phyloP scores from a whole-genome alignment of 805 yeast species.

The Wickerhamomyces strasburgensis region DNA sequence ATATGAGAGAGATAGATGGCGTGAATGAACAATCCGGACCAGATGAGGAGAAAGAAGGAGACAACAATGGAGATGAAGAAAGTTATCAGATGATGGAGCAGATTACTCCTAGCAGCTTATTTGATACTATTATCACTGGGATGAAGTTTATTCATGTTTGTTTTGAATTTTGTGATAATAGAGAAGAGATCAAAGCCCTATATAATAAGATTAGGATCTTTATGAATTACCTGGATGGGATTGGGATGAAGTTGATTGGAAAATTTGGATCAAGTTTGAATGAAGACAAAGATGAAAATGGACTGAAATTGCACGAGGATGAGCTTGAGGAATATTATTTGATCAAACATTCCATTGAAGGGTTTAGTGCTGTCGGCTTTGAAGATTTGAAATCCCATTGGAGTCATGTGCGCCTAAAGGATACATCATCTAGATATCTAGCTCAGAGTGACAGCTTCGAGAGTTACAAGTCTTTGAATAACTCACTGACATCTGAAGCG shows the following conservation, averaged over 20 bases:
- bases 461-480: constrained; percentile 2
- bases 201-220: constrained; percentile 1
- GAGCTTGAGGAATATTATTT: constrained; percentile 16
- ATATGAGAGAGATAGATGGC: constrained; percentile 13
- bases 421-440: constrained; percentile 6
- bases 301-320: constrained; percentile 5
- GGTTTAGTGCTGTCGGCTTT: constrained; percentile 6
- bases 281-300: constrained; percentile 1
- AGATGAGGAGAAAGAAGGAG: constrained; percentile 11
- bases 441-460: constrained; percentile 19
- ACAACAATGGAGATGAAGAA: constrained; percentile 11
- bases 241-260: neutral
- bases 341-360: constrained; percentile 10
- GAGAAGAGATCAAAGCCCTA: constrained; percentile 13
- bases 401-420: constrained; percentile 5
- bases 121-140: constrained; percentile 15
- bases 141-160: constrained; percentile 10
- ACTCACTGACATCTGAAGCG: constrained; percentile 3
- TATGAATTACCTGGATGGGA: constrained; percentile 3
- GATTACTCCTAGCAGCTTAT: constrained; percentile 18
- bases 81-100: constrained; percentile 22
- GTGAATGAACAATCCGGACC: constrained; percentile 12
- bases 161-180: constrained; percentile 12
- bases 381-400: constrained; percentile 6
- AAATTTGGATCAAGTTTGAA: neutral